Base-by-base conservation (phyloP, 805 yeast genomes). In the Pichia californica region DNA sequence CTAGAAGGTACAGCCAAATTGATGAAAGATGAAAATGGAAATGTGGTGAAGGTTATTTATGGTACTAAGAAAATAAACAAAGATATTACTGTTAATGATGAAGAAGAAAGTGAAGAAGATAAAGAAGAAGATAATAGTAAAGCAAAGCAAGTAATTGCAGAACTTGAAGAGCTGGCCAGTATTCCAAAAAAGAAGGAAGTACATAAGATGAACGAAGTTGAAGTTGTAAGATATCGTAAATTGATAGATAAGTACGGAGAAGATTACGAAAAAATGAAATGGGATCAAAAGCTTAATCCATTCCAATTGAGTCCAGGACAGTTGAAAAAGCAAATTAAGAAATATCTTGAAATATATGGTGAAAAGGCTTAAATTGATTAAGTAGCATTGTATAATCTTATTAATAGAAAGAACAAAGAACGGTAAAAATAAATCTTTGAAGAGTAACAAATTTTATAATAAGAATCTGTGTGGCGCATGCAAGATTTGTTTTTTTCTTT, bases 241-340 rank as follows among this genome's bases (percentile, higher is more conserved):
- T 68, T 93, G 31, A 72, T 80, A 47, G 77, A 76, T 18, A 88
- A 87, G 60, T 79, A 93, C 57, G 96, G 96, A 15, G 94, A 88
- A 52, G 83, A 93, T 61, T 88, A 80, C 59, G 81, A 74, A 37
- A 85, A 81, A 54, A 93, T 93, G 99, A 83, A 79, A 61, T 84
- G 95, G 85, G 99, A 93, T 62, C 77, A 76, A 64, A 84, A 84
- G 62, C 70, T 89, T 49, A 91, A 91, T 62, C 75, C 81, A 2
- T 76, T 73, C 63, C 97, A 89, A 66, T 88, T 85, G 61, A 74
- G 85, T 48, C 81, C 80, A n/a, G 94, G 95, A 23, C 94, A 88
- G 55, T 67, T 91, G 53, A 82, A 74, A 63, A 77, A 76, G 62
- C 77, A 93, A 59, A 69, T 91, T 36, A 56, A 52, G 18, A 82